A percentile compares a stretch with the other conserved stretches of the same genome.
phyloP scores from a whole-genome alignment of 1,139 yeast species.

The Candida albicans region DNA sequence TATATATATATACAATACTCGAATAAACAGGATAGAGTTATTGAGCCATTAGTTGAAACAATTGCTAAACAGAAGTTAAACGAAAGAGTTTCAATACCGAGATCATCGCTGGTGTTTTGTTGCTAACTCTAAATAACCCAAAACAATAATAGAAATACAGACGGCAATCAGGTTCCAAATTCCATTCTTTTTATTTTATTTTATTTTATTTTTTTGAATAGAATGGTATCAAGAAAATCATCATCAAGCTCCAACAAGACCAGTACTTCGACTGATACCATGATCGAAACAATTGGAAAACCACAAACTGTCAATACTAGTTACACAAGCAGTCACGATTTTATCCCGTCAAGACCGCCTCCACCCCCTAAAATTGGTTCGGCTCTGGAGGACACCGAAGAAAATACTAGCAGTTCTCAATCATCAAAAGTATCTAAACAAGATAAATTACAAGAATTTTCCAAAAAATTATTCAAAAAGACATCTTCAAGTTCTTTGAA shows the following conservation, averaged over 20 bases:
- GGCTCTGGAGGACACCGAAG: conserved; percentile 1
- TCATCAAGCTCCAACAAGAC: conserved; percentile 4
- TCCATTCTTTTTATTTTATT: too few relatives aligned
- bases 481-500: not conserved
- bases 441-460: conserved; percentile 5
- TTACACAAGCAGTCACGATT: conserved; percentile 1
- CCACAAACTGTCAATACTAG: conserved; percentile 4
- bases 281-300: conserved; percentile 4
- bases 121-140: not conserved
- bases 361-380: conserved; percentile 5
- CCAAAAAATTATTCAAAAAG: conserved; percentile 4
- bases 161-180: not conserved
- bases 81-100: too few relatives aligned
- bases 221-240: conserved; percentile 1
- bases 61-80: too few relatives aligned
- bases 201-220: not conserved
- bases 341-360: conserved; percentile 4
- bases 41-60: too few relatives aligned
- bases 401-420: conserved; percentile 4
- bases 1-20: too few relatives aligned
- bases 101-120: too few relatives aligned
- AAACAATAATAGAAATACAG: not conserved
- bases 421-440: conserved; percentile 3
- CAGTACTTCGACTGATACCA: conserved; percentile 1
- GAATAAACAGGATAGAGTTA: too few relatives aligned